Conservation (phyloP, 257 asterid genomes). For the Ballota nigra region DNA sequence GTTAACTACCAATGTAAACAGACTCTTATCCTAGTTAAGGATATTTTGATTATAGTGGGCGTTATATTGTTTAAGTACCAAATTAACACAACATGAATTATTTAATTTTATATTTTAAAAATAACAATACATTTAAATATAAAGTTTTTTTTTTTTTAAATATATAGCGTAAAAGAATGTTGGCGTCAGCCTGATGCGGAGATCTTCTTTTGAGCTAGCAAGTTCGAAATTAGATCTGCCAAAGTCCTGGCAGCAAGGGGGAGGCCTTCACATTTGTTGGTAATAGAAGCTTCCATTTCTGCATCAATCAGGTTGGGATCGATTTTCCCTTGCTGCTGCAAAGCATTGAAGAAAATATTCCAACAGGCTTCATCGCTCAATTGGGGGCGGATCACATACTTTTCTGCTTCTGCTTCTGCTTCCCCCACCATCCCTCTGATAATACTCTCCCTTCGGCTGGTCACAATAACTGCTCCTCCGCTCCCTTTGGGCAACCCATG, state of each 20-base stretch:
- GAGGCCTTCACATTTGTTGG: slow-evolving; percentile 3
- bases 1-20: too few species aligned
- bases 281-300: neutral
- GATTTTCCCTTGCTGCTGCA: neutral
- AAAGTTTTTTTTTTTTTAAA: too few species aligned
- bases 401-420: neutral
- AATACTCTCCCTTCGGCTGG: slow-evolving; percentile 5
- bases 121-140: too few species aligned
- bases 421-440: neutral
- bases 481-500: slow-evolving; percentile 20
- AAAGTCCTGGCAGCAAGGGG: slow-evolving; percentile 15
- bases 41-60: too few species aligned
- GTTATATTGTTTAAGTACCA: too few species aligned
- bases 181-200: too few species aligned
- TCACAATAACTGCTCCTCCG: slow-evolving; percentile 20
- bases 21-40: too few species aligned
- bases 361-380: neutral
- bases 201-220: neutral
- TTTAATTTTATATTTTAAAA: too few species aligned
- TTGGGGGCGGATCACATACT: neutral
- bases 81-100: too few species aligned
- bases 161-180: too few species aligned
- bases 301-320: neutral
- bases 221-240: neutral
- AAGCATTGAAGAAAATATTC: neutral